phyloP scores from a whole-genome alignment of 257 asterid species.

The Dorcoceras hygrometricum region DNA sequence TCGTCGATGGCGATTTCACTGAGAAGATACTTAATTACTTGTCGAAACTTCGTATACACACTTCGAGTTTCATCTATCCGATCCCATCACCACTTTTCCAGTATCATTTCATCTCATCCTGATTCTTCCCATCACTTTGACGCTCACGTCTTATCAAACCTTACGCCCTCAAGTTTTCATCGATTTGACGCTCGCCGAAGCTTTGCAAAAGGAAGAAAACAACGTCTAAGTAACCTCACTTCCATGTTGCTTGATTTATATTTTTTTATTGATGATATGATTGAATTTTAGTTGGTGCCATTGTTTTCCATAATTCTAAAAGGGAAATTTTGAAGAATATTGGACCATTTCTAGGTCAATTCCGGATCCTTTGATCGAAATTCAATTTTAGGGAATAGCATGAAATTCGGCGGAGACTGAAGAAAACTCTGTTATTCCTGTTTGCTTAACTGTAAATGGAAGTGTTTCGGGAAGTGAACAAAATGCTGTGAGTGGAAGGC shows the following conservation, averaged over 20 bases:
- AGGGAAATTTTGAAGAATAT: background rate
- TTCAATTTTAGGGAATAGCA: background rate
- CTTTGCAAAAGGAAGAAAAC: conserved; percentile 75
- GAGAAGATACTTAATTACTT: conserved; percentile 57
- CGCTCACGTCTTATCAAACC: conserved; percentile 20
- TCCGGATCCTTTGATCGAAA: background rate
- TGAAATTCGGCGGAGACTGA: background rate
- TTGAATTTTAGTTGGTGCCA: background rate
- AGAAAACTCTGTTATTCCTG: background rate
- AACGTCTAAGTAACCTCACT: conserved; percentile 37
- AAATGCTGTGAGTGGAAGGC: background rate
- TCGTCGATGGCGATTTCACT: conserved; percentile 50
- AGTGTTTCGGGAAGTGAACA: background rate
- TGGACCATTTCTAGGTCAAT: background rate
- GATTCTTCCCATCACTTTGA: conserved; percentile 27
- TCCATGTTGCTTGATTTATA: background rate
- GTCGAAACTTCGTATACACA: conserved; percentile 29
- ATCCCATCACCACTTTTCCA: conserved; percentile 31
- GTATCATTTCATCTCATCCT: conserved; percentile 27
- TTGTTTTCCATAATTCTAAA: background rate
- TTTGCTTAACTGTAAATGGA: background rate
- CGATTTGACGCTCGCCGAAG: conserved; percentile 44
- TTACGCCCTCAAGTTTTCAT: conserved; percentile 24
- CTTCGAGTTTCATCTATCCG: conserved; percentile 39
- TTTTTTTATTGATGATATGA: conserved; percentile 13